Conservation (phyloP, 192 early-diverging fungal genomes). For the Linderina pennispora region DNA sequence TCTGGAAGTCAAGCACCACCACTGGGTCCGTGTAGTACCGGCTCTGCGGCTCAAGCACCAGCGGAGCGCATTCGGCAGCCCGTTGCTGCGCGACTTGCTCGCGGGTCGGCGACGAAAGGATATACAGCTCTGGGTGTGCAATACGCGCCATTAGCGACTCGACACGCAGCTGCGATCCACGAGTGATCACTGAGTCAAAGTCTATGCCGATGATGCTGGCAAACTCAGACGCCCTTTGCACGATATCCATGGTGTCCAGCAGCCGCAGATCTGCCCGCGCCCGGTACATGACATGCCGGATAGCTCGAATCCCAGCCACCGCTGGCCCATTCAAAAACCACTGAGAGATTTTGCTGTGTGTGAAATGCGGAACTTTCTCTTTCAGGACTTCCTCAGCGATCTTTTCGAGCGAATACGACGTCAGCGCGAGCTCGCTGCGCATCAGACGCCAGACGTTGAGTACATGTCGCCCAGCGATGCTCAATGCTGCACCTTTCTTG, state of each 20-base stretch:
- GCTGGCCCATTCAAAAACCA: constrained; percentile 58
- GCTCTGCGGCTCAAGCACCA: constrained; percentile 84
- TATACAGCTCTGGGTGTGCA: constrained; percentile 70
- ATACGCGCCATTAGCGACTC: constrained; percentile 71
- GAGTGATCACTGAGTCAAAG: constrained; percentile 76
- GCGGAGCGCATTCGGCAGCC: constrained; percentile 79
- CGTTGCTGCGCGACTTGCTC: constrained; percentile 68
- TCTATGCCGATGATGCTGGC: constrained; percentile 90
- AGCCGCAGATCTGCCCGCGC: constrained; percentile 62
- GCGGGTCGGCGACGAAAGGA: constrained; percentile 69
- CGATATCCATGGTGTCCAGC: constrained; percentile 61
- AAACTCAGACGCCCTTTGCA: constrained; percentile 73
- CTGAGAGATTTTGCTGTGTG: constrained; percentile 47
- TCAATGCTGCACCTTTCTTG: constrained; percentile 58
- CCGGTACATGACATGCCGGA: constrained; percentile 64
- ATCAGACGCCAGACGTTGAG: constrained; percentile 89
- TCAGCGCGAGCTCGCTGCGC: constrained; percentile 66
- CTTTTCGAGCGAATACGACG: constrained; percentile 75
- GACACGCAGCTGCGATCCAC: constrained; percentile 91
- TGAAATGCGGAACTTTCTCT: constrained; percentile 62
- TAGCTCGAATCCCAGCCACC: constrained; percentile 52
- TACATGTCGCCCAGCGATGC: constrained; percentile 67
- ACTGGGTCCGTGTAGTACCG: constrained; percentile 79
- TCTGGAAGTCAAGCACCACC: constrained; percentile 90
- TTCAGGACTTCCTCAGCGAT: constrained; percentile 65